Evolutionary conservation across 2,329 filamentous ascomycete species (phyloP), one percentile per base, ranked within the genome.

Genomic region (Sarocladium kiliense): DNA sequence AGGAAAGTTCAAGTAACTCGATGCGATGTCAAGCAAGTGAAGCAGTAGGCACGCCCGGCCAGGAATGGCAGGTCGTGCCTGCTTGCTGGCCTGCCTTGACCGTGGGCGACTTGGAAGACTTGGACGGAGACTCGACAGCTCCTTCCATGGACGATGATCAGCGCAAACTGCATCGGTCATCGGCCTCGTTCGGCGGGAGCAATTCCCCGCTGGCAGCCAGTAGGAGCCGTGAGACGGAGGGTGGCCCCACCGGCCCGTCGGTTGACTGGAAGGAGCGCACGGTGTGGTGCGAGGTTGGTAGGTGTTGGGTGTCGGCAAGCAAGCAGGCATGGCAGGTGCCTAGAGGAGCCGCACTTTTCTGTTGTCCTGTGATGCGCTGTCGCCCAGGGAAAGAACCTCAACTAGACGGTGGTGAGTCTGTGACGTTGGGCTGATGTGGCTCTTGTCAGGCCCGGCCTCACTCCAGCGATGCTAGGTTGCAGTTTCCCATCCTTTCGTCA

Each of bases 241-340:
- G 18, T n/a, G 4, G 47, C 47, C 47, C 47, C 47, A 51, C 47
- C 27, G 30, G 47, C 30, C 23, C 44, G 44, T 47, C 44, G 44
- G 44, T 47, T 16, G 44, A 27, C 44, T 47, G 44, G 44, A 47
- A 47, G 44, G 44, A 16, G 21, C 11, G 44, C 23, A 47, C 39
- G 23, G 39, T 10, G 36, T 10, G 16, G 12, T n/a, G 41, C 41
- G n/a, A 44, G 41, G 19, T 44, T 18, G n/a, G 5, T 19, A 44
- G 16, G 18, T 25, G 10, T 41, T 41, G 37, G 6, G 36, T 39
- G 36, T 39, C 7, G 11, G 16, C 36, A 39, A 39, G 12, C 36
- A 39, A 16, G 6, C 36, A 6, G 36, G 11, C 12, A 39, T 9
- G 36, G 7, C 21, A 25, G 12, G 36, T 39, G 36, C 36, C 36